A percentile compares a stretch with the other conserved stretches of the same genome.
These are phyloP conservation scores for Phyllostachys edulis DNA, from an alignment of 176 grass and related monocot species.

Conservation along the genomic window DNA sequence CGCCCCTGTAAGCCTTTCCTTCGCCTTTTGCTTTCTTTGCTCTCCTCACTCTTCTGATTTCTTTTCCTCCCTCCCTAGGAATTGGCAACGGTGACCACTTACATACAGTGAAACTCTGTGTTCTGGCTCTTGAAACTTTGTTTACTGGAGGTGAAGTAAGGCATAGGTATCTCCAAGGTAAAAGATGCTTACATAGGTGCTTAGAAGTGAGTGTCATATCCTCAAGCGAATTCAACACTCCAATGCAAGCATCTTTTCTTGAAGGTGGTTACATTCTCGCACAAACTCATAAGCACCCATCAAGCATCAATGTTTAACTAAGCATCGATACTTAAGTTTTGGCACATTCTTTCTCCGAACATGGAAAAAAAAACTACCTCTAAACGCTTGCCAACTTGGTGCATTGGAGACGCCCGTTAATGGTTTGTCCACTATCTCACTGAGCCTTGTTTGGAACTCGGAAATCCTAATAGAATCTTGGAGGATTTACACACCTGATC, in stretches of 20 bases:
- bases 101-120: background rate
- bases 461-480: fast-evolving
- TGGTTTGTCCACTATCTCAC: background rate
- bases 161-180: background rate
- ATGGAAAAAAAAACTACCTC: no score
- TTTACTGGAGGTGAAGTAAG: background rate
- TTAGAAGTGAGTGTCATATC: no score
- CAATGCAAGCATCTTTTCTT: no score
- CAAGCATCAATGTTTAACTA: no score
- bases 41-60: background rate
- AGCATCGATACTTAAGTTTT: no score
- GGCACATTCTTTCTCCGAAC: no score
- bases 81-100: background rate
- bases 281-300: no score
- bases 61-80: constrained; percentile 24
- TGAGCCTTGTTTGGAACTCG: background rate
- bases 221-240: no score
- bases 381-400: no score
- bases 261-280: no score
- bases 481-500: background rate
- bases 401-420: background rate
- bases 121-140: background rate
- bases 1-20: background rate
- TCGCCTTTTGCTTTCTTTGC: constrained; percentile 15
- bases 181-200: no score